Percentiles rank a stretch among this genome's conserved stretches.
Evolutionary conservation across 768 basidiomycete genomes (phyloP).

Genomic region (Trametes maxima): DNA sequence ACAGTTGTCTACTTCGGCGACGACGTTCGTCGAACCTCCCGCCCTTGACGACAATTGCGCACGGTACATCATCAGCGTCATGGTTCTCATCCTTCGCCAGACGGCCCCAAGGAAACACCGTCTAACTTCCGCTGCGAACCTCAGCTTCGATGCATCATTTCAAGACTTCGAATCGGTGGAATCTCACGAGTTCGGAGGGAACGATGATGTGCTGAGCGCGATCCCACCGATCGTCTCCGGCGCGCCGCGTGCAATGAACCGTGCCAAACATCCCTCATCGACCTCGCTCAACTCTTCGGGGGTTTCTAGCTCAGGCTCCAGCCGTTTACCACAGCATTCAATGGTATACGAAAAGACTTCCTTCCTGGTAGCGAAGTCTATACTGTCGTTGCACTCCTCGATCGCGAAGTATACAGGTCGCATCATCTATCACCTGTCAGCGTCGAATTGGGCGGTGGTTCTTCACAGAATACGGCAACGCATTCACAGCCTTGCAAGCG

Average conservation of each 20-base stretch:
- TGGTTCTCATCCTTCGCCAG: constrained; percentile 81
- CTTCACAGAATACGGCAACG: constrained; percentile 68
- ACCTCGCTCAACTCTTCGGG: constrained; percentile 25
- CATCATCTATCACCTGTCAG: constrained; percentile 84
- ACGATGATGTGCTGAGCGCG: constrained; percentile 15
- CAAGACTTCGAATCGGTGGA: constrained; percentile 73
- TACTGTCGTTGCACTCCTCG: constrained; percentile 52
- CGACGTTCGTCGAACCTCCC: constrained; percentile 55
- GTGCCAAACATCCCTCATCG: constrained; percentile 23
- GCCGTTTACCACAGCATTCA: constrained; percentile 23
- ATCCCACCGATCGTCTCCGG: constrained; percentile 25
- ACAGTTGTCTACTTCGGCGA: constrained; percentile 33
- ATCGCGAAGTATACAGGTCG: constrained; percentile 75
- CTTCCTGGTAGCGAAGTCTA: constrained; percentile 29
- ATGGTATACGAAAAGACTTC: constrained; percentile 34
- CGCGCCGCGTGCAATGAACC: constrained; percentile 19
- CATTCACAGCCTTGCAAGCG: constrained; percentile 64
- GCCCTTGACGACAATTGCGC: constrained; percentile 83
- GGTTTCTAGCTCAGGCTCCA: constrained; percentile 13
- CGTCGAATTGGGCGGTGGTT: constrained; percentile 84
- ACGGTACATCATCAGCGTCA: constrained; percentile 77
- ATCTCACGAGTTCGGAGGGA: constrained; percentile 21
- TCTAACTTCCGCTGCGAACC: constrained; percentile 61
- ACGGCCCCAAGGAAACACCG: constrained; percentile 58
- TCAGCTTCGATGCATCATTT: constrained; percentile 64